A percentile compares a stretch with the other conserved stretches of the same genome.
phyloP scores from a whole-genome alignment of 2,329 filamentous ascomycete species.

The Pestalotiopsis sp. region DNA sequence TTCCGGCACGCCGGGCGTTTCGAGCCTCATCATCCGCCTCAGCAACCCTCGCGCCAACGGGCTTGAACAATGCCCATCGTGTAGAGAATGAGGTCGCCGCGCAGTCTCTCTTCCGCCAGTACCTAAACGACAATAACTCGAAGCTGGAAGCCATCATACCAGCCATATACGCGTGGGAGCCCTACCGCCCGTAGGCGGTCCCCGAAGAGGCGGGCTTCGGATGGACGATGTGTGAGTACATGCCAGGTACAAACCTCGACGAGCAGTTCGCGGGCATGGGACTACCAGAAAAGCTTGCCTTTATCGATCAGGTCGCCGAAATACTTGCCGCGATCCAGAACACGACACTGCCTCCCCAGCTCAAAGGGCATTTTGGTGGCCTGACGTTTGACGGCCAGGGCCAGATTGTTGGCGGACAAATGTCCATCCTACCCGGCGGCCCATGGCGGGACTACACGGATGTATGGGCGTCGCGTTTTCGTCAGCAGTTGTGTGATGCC shows the following conservation, averaged over 20 bases:
- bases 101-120: constrained; percentile 20
- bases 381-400: constrained; percentile 20
- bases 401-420: constrained; percentile 18
- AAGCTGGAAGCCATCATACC: constrained; percentile 18
- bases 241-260: constrained; percentile 23
- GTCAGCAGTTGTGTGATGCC: constrained; percentile 8
- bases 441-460: constrained; percentile 13
- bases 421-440: constrained; percentile 11
- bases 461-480: constrained; percentile 5
- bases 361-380: constrained; percentile 19
- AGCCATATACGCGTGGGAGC: constrained; percentile 21
- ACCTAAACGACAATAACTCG: constrained; percentile 5
- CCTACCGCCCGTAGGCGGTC: not conserved
- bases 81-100: constrained; percentile 29
- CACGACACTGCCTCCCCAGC: constrained; percentile 16
- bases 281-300: constrained; percentile 7
- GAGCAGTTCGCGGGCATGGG: constrained; percentile 16
- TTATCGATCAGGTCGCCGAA: constrained; percentile 24
- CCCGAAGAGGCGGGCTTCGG: constrained; percentile 14
- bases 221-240: constrained; percentile 27
- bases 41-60: constrained; percentile 24
- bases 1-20: constrained; percentile 14
- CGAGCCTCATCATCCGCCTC: constrained; percentile 20
- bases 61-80: constrained; percentile 25
- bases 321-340: constrained; percentile 20